These are phyloP conservation scores for Starmerella apicola DNA, from an alignment of 805 yeast species.

Conservation along the genomic window DNA sequence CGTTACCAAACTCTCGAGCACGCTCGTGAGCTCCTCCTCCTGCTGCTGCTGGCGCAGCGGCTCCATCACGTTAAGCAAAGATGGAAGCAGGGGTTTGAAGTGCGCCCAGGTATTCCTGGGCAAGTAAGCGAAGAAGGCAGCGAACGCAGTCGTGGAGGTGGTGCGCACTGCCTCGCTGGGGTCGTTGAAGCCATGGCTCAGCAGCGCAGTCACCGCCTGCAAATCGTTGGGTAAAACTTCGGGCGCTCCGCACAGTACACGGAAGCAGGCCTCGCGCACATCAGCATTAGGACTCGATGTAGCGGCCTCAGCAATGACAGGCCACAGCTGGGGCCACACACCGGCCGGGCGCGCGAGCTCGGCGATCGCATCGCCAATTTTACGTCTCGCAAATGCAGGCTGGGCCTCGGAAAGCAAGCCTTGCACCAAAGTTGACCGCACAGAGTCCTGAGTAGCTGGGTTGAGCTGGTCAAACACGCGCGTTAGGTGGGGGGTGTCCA, in stretches of 20 bases:
- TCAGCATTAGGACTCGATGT: slow-evolving; percentile 43
- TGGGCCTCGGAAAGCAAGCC: slow-evolving; percentile 58
- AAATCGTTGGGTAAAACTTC: slow-evolving; percentile 31
- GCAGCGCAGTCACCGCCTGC: slow-evolving; percentile 51
- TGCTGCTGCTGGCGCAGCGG: slow-evolving; percentile 68
- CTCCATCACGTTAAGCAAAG: slow-evolving; percentile 74
- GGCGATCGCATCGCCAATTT: slow-evolving; percentile 85
- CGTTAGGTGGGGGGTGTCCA: slow-evolving; percentile 34
- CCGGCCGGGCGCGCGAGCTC: slow-evolving; percentile 61
- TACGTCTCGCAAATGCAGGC: slow-evolving; percentile 72
- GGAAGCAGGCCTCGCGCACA: slow-evolving; percentile 79
- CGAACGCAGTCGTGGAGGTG: slow-evolving; percentile 85
- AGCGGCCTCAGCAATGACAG: slow-evolving; percentile 55
- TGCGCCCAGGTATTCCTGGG: slow-evolving; percentile 70
- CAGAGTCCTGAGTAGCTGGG: slow-evolving; percentile 44
- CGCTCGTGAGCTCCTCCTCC: slow-evolving; percentile 69
- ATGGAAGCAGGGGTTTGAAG: slow-evolving; percentile 69
- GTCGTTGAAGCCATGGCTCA: slow-evolving; percentile 73
- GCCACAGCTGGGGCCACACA: slow-evolving; percentile 70
- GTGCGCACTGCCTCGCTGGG: slow-evolving; percentile 70
- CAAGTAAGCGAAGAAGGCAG: slow-evolving; percentile 69
- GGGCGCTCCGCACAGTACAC: slow-evolving; percentile 79
- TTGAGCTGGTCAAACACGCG: slow-evolving; percentile 65
- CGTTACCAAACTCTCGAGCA: slow-evolving; percentile 80
- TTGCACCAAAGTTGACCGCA: slow-evolving; percentile 51